Conservation (phyloP, 805 yeast species). For the Zygoascus bituminiphila region DNA sequence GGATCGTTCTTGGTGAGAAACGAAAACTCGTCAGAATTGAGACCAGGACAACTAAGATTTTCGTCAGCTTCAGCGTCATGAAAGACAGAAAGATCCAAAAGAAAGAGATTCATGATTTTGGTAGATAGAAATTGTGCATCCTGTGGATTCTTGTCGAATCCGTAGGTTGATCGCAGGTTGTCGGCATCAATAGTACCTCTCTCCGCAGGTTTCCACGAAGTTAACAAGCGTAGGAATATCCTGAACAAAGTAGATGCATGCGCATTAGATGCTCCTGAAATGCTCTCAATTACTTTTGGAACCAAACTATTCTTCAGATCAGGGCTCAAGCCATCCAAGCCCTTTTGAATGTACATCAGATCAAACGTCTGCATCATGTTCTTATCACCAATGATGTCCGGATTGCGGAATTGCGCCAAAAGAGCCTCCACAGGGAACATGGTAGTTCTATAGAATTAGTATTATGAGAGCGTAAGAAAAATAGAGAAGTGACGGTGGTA, state of each 20-base stretch:
- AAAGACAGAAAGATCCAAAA: background rate
- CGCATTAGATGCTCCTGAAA: constrained; percentile 34
- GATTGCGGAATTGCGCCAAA: constrained; percentile 52
- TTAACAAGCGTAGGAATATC: constrained; percentile 48
- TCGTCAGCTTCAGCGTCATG: constrained; percentile 2
- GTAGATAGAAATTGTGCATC: constrained; percentile 42
- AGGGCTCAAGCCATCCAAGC: constrained; percentile 45
- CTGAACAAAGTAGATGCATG: constrained; percentile 51
- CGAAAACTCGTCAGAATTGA: constrained; percentile 45
- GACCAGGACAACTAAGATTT: constrained; percentile 48
- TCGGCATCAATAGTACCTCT: constrained; percentile 38
- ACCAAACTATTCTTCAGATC: constrained; percentile 33
- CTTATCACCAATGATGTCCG: constrained; percentile 31
- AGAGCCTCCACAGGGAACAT: constrained; percentile 57
- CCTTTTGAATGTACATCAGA: constrained; percentile 58
- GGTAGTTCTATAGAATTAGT: constrained; percentile 25
- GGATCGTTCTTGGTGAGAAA: constrained; percentile 69
- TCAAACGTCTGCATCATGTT: constrained; percentile 15
- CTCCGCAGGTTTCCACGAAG: constrained; percentile 42
- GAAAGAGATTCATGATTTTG: constrained; percentile 38
- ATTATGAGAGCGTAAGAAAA: background rate
- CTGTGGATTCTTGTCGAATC: constrained; percentile 28
- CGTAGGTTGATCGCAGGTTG: constrained; percentile 28
- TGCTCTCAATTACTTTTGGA: constrained; percentile 41
- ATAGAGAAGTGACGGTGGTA: no score